Evolutionary conservation across 2,329 filamentous ascomycete species (phyloP), one percentile per base, ranked within the genome.

Genomic region (Zasmidium cellare): DNA sequence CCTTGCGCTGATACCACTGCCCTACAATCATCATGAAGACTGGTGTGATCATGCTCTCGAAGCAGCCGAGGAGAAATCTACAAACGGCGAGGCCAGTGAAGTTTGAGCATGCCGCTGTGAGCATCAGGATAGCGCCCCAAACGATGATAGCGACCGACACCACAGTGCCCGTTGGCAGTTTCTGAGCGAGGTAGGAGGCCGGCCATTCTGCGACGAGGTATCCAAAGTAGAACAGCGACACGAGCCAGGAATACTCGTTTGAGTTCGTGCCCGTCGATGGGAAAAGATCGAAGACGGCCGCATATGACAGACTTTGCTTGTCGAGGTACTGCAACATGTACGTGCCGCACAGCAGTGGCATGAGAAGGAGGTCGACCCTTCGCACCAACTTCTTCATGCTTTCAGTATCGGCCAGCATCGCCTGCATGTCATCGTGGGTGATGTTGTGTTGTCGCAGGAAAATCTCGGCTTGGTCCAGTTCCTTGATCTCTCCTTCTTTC

Each of bases 1-100:
- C 87, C 54, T 87, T 82, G 18, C 87, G 80, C 56, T 82, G 83
- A 71, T 90, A 90, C 87, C 87, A 90, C 76, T 88, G 87, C 24
- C 82, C 62, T 9, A 68, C 64, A 22, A 67, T 64, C 64, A 67
- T 63, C 64, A 68, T 67, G 50, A 68, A 68, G 14, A 64, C 62
- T 1, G 66, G 65, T 78, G 0, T 86, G 69, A 86, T 88, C 35
- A 84, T 82, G 0, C 87, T 84, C 70, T 90, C 87, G 65, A 89
- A 89, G 57, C 88, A 82, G 60, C 88, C 88, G 2, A 90, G 80
- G 7, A 90, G 74, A 0, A 84, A 87, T 19, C 88, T 82, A 14
- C 88, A 82, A 1, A 78, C 70, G 1, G 88, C 76, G 1, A 90
- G 76, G 1, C 83, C 80, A 0, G 77, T 72, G 63, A 89, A 90